Evolutionary conservation across 306 rosid species (phyloP).

Genomic region (Vigna mungo): DNA sequence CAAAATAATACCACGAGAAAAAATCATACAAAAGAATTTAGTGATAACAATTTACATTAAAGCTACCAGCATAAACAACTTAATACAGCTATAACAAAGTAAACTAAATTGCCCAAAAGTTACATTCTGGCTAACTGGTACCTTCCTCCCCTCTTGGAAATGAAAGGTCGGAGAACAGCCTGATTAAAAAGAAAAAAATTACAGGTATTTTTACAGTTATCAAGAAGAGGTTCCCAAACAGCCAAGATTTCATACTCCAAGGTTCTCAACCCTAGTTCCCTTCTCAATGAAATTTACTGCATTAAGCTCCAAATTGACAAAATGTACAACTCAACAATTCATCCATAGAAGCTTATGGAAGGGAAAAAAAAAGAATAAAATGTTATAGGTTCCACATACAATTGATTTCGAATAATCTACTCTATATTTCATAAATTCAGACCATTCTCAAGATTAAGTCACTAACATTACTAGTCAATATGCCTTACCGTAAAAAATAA

Average conservation of each 20-base stretch:
- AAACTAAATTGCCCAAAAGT: background rate
- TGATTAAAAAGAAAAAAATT: background rate
- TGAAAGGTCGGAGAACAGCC: background rate
- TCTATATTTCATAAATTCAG: constrained; percentile 25
- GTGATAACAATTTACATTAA: constrained; percentile 13
- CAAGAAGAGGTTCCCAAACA: constrained; percentile 7
- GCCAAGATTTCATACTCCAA: constrained; percentile 2
- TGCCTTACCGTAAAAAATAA: constrained; percentile 7
- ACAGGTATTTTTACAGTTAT: background rate
- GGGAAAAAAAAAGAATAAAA: background rate
- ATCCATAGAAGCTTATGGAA: background rate
- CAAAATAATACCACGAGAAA: constrained; percentile 5
- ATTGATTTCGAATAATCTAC: constrained; percentile 20
- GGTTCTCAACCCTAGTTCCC: constrained; percentile 15
- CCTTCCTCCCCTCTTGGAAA: constrained; percentile 11
- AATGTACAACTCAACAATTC: constrained; percentile 22
- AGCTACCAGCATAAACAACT: constrained; percentile 33
- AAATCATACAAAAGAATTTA: background rate
- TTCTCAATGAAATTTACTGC: constrained; percentile 13
- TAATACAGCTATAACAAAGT: constrained; percentile 25
- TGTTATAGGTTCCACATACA: constrained; percentile 16
- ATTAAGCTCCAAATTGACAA: constrained; percentile 18
- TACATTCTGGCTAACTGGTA: constrained; percentile 25
- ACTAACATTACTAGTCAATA: background rate
- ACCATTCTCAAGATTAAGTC: constrained; percentile 29